phyloP scores from a whole-genome alignment of 805 yeast species.

The Candida odintsovae region DNA sequence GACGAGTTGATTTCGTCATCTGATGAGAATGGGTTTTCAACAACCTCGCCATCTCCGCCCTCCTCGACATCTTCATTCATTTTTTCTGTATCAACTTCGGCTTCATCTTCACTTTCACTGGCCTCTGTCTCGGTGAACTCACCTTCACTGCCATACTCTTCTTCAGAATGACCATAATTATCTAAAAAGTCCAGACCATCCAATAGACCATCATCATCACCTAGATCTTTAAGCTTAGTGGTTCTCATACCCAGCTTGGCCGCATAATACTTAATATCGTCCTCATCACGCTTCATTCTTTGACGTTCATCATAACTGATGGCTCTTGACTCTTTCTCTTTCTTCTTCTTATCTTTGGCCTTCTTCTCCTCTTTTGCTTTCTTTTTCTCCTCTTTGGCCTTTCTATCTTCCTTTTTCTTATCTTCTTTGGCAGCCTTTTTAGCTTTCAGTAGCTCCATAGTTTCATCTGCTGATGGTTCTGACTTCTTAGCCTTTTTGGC shows the following conservation, averaged over 20 bases:
- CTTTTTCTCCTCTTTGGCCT: neutral
- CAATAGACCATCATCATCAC: conserved; percentile 65
- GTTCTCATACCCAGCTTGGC: conserved; percentile 70
- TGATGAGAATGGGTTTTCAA: conserved; percentile 30
- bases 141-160: conserved; percentile 22
- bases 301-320: conserved; percentile 42
- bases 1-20: conserved; percentile 38
- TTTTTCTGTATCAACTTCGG: conserved; percentile 21
- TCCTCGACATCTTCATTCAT: conserved; percentile 19
- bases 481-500: conserved; percentile 24
- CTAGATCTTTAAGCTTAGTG: conserved; percentile 39
- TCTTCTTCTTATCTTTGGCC: conserved; percentile 6
- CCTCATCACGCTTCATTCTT: conserved; percentile 55
- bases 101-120: conserved; percentile 20
- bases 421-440: conserved; percentile 20
- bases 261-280: conserved; percentile 78
- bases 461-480: conserved; percentile 27
- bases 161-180: conserved; percentile 25
- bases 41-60: conserved; percentile 22
- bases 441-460: conserved; percentile 29
- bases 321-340: conserved; percentile 9
- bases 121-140: conserved; percentile 24
- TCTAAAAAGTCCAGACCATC: conserved; percentile 54
- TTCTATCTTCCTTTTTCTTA: conserved; percentile 7
- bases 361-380: conserved; percentile 12